Evolutionary conservation across 2,329 filamentous ascomycete species (phyloP).

Genomic region (Mycosphaerella sp.): DNA sequence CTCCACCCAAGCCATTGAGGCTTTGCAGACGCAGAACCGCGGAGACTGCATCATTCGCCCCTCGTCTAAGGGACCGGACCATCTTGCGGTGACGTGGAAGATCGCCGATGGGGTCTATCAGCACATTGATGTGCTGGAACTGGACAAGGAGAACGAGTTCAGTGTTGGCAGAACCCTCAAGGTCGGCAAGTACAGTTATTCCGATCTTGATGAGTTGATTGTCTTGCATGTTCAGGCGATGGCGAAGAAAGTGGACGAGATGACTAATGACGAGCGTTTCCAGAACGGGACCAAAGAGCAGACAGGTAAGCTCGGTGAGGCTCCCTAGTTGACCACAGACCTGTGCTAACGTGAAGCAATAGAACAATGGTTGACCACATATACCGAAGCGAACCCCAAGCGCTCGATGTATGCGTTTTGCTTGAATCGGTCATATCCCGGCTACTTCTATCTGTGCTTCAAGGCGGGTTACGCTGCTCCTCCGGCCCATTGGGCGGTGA

Average conservation of each 20-base stretch:
- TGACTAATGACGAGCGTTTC: slow-evolving; percentile 92
- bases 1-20: slow-evolving; percentile 85
- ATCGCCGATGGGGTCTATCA: slow-evolving; percentile 94
- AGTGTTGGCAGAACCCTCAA: slow-evolving; percentile 80
- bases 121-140: slow-evolving; percentile 92
- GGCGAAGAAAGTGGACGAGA: slow-evolving; percentile 94
- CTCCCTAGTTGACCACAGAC: background rate
- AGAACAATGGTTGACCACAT: slow-evolving; percentile 95
- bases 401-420: slow-evolving; percentile 94
- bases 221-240: slow-evolving; percentile 96
- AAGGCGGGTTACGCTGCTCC: slow-evolving; percentile 73
- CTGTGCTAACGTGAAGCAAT: slow-evolving; percentile 16
- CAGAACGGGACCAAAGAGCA: slow-evolving; percentile 72
- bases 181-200: slow-evolving; percentile 85
- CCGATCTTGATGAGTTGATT: slow-evolving; percentile 93
- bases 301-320: slow-evolving; percentile 60
- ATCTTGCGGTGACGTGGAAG: slow-evolving; percentile 96
- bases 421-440: slow-evolving; percentile 82
- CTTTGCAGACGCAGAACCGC: slow-evolving; percentile 72
- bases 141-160: slow-evolving; percentile 96
- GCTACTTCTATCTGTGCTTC: slow-evolving; percentile 95
- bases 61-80: slow-evolving; percentile 90
- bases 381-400: slow-evolving; percentile 91
- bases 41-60: slow-evolving; percentile 94
- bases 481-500: slow-evolving; percentile 75